Evolutionary conservation across 192 early-diverging fungal species (phyloP).

Genomic region (Blastocladiella britannica): DNA sequence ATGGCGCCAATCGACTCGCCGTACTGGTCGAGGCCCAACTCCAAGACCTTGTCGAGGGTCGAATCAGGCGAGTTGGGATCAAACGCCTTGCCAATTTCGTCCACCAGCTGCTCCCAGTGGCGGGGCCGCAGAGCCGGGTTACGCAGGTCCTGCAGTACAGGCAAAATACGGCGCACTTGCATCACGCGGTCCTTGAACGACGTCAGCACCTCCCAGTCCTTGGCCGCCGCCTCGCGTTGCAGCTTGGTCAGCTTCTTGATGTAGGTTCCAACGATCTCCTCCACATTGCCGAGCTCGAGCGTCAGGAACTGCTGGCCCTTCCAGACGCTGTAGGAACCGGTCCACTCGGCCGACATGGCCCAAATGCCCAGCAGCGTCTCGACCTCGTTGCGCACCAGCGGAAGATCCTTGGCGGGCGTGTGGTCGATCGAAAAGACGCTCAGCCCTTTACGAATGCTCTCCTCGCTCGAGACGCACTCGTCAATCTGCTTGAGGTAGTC

Average conservation of each 20-base stretch:
- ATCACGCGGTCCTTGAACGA: constrained; percentile 76
- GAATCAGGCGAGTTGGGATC: constrained; percentile 42
- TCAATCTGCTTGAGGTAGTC: constrained; percentile 21
- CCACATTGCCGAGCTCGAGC: constrained; percentile 29
- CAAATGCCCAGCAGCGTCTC: constrained; percentile 24
- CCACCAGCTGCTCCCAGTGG: constrained; percentile 91
- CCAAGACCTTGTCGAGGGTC: constrained; percentile 89
- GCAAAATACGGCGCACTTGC: constrained; percentile 55
- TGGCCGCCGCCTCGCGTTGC: constrained; percentile 26
- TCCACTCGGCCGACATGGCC: constrained; percentile 22
- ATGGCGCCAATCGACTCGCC: constrained; percentile 66
- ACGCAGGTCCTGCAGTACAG: constrained; percentile 69
- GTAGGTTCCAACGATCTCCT: constrained; percentile 24
- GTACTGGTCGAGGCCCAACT: constrained; percentile 70
- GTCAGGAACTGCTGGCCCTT: constrained; percentile 24
- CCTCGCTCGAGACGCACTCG: constrained; percentile 16
- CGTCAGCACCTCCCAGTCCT: constrained; percentile 61
- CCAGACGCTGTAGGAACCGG: constrained; percentile 21
- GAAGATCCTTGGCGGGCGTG: constrained; percentile 38
- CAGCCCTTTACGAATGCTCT: constrained; percentile 21
- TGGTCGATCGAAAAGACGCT: constrained; percentile 22
- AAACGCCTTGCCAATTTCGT: constrained; percentile 52
- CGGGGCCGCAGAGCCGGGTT: constrained; percentile 88
- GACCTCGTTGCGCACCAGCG: constrained; percentile 25
- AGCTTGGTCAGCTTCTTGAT: constrained; percentile 33